A percentile compares a stretch with the other conserved stretches of the same genome.
Conservation (phyloP, 257 asterid species). For the Verbena officinalis region DNA sequence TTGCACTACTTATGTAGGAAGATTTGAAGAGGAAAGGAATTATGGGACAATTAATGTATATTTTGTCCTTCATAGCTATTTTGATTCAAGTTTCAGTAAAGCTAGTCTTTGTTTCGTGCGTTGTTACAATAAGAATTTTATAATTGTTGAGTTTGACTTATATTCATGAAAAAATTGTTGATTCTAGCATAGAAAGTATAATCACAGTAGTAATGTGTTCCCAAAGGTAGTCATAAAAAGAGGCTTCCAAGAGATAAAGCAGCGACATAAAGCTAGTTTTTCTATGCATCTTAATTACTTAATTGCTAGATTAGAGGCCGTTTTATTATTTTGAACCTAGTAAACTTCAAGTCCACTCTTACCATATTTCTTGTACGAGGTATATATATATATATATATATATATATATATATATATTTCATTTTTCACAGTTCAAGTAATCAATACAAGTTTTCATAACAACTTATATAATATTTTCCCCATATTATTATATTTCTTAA, state of each 20-base stretch:
- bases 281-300: not conserved
- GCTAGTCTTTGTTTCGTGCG: too few species aligned
- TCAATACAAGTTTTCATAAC: too few species aligned
- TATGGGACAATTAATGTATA: not conserved
- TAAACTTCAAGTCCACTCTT: not conserved
- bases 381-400: too few species aligned
- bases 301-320: not conserved
- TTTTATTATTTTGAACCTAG: not conserved
- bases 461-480: too few species aligned
- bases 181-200: too few species aligned
- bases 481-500: too few species aligned
- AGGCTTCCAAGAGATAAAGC: constrained; percentile 1
- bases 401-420: too few species aligned
- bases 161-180: too few species aligned
- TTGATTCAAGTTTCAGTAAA: not conserved
- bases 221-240: not conserved
- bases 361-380: not conserved
- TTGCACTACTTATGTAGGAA: not conserved
- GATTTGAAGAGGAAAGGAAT: not conserved
- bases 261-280: not conserved
- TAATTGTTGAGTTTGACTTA: too few species aligned
- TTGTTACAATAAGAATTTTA: too few species aligned
- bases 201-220: not conserved
- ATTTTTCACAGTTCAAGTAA: too few species aligned
- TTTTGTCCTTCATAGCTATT: not conserved